phyloP scores from a whole-genome alignment of 164 flowering plant species.

The Amborella trichopoda region DNA sequence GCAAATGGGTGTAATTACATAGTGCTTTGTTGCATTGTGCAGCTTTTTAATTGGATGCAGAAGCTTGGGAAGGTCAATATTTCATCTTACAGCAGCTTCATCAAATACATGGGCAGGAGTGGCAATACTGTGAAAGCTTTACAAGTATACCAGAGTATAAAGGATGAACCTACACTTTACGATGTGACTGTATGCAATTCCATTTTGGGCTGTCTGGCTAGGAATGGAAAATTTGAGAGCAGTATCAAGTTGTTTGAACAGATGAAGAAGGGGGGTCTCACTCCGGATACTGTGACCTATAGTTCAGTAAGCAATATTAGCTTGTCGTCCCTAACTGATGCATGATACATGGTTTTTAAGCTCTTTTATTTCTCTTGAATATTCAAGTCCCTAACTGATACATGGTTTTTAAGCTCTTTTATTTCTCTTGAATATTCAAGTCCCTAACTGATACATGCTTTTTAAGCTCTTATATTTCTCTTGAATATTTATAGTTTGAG shows the following conservation, averaged over 20 bases:
- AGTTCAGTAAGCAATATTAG: constrained; percentile 50
- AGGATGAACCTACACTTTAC: constrained; percentile 38
- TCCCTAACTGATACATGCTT: no score
- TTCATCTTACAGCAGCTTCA: constrained; percentile 72
- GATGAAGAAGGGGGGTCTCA: constrained; percentile 73
- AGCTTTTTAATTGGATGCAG: constrained; percentile 92
- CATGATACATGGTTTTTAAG: no score
- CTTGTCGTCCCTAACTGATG: no score
- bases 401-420: no score
- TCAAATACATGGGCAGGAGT: constrained; percentile 59
- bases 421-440: no score
- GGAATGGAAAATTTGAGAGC: constrained; percentile 52
- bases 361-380: no score
- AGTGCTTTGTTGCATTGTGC: constrained; percentile 13
- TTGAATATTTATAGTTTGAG: no score
- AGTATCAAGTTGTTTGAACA: constrained; percentile 55
- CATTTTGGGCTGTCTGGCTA: constrained; percentile 56
- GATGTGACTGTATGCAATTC: constrained; percentile 70
- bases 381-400: no score
- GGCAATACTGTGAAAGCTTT: constrained; percentile 42
- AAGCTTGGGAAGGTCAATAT: constrained; percentile 43
- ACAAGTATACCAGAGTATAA: constrained; percentile 52
- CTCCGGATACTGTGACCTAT: constrained; percentile 70
- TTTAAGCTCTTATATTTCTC: no score
- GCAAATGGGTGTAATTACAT: not conserved